Conservation (phyloP, 2,329 filamentous ascomycete species). For the Xylariales sp. region DNA sequence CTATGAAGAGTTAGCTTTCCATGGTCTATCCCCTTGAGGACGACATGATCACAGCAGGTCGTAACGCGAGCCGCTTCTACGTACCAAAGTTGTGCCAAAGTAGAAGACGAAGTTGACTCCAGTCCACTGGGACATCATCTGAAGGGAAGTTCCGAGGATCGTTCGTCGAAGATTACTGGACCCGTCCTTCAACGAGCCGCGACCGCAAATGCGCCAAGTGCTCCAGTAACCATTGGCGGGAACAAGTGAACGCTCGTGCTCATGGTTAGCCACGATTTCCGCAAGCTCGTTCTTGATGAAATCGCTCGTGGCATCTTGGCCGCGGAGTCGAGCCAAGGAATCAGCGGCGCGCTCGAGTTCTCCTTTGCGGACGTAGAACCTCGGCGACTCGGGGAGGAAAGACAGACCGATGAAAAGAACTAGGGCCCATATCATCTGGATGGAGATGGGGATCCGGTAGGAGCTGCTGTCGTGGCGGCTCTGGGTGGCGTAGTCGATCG, state of each 20-base stretch:
- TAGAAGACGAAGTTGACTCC: conserved; percentile 80
- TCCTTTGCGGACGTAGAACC: conserved; percentile 85
- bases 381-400: conserved; percentile 84
- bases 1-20: conserved; percentile 25
- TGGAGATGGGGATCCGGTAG: conserved; percentile 83
- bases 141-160: conserved; percentile 76
- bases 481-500: conserved; percentile 78
- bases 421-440: conserved; percentile 85
- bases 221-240: conserved; percentile 72
- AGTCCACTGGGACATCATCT: conserved; percentile 87
- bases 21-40: not conserved
- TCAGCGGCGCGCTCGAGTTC: conserved; percentile 72
- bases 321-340: conserved; percentile 75
- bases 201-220: conserved; percentile 77
- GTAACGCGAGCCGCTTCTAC: not conserved
- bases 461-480: conserved; percentile 69
- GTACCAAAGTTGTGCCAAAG: conserved; percentile 79
- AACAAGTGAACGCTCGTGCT: conserved; percentile 80
- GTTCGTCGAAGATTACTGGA: conserved; percentile 78
- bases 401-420: conserved; percentile 79
- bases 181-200: conserved; percentile 68
- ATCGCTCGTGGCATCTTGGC: conserved; percentile 76
- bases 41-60: not conserved
- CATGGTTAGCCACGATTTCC: conserved; percentile 90
- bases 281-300: conserved; percentile 83